These are phyloP conservation scores for Pseudohyphozyma bogoriensis DNA, from an alignment of 768 basidiomycete genomes.

Conservation along the genomic window DNA sequence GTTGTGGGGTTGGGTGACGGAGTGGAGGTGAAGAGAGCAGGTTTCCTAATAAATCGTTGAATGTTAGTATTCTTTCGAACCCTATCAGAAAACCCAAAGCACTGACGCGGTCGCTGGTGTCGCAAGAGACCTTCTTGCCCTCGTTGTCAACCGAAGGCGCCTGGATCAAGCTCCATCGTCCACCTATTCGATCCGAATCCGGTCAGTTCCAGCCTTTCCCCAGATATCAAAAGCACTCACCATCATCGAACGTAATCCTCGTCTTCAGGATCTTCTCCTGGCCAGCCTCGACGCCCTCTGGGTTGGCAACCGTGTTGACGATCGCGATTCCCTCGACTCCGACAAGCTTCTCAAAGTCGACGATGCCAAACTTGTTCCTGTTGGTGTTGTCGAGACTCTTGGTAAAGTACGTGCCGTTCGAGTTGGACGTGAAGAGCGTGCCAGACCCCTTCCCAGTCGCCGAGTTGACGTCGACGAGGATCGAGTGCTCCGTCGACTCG, in stretches of 20 bases:
- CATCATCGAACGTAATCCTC: conserved; percentile 82
- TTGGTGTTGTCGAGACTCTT: conserved; percentile 87
- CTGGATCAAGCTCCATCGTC: conserved; percentile 62
- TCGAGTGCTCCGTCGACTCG: conserved; percentile 82
- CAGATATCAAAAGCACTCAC: conserved; percentile 33
- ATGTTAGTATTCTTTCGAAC: not conserved
- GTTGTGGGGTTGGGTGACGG: conserved; percentile 85
- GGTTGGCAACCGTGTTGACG: conserved; percentile 75
- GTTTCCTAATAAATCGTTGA: conserved; percentile 35
- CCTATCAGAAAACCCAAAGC: not conserved
- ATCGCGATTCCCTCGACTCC: conserved; percentile 75
- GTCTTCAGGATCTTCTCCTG: conserved; percentile 65
- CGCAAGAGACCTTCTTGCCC: conserved; percentile 56
- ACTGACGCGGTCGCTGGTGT: conserved; percentile 43
- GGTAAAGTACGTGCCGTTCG: conserved; percentile 85
- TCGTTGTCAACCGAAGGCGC: conserved; percentile 54
- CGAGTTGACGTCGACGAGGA: conserved; percentile 85
- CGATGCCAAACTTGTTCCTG: conserved; percentile 73
- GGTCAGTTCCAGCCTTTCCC: conserved; percentile 16
- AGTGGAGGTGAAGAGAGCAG: conserved; percentile 85
- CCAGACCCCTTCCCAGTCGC: conserved; percentile 53
- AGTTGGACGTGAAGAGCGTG: conserved; percentile 89
- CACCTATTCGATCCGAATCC: conserved; percentile 39
- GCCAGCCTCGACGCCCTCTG: conserved; percentile 67
- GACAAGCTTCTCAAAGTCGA: conserved; percentile 82